A percentile compares a stretch with the other conserved stretches of the same genome.
Evolutionary conservation across 176 grass and related monocot species (phyloP).

Genomic region (Oryza nivara): DNA sequence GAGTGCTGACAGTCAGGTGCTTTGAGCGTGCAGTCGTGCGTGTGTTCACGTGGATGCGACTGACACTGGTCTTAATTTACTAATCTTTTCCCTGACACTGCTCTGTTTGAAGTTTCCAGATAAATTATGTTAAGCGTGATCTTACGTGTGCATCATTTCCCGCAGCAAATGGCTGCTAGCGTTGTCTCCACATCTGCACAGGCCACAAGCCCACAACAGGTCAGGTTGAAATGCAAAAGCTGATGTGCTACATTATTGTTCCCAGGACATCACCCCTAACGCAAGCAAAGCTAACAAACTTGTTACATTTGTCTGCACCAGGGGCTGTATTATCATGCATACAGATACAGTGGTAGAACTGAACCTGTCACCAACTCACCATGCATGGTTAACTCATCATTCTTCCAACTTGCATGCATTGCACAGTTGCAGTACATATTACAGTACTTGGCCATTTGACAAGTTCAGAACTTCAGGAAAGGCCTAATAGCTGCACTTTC

Average conservation of each 20-base stretch:
- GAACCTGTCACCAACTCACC: neutral
- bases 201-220: neutral
- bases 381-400: neutral
- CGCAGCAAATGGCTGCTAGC: constrained; percentile 2
- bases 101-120: neutral
- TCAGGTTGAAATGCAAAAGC: neutral
- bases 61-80: neutral
- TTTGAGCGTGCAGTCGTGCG: constrained; percentile 2
- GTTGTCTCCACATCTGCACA: neutral
- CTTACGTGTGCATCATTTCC: neutral
- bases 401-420: neutral
- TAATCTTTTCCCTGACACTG: neutral
- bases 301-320: neutral
- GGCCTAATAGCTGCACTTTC: neutral
- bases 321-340: neutral
- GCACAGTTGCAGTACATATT: too few species aligned
- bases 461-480: neutral
- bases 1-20: neutral
- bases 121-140: neutral
- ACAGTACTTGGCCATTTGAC: neutral
- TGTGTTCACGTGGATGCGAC: neutral
- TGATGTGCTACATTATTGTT: neutral
- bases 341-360: neutral
- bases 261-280: neutral
- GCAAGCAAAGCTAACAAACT: neutral